Percentiles rank a stretch among this genome's conserved stretches.
Evolutionary conservation across 768 basidiomycete genomes (phyloP).

Genomic region (Tephrocybe sp.): DNA sequence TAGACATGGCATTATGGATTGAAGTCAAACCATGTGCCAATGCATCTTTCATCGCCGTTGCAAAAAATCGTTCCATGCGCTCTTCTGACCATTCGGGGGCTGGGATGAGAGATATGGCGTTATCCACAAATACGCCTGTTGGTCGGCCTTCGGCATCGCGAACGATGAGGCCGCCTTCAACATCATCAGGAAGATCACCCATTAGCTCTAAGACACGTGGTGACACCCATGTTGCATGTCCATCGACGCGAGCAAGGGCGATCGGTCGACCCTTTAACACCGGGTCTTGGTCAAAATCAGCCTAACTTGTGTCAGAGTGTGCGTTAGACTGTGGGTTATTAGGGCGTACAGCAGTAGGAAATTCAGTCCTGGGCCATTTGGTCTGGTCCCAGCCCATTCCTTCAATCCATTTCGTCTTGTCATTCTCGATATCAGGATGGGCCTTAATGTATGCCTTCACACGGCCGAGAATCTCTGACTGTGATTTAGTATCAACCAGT

Average conservation of each 20-base stretch:
- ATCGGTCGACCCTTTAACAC: slow-evolving; percentile 69
- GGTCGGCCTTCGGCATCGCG: slow-evolving; percentile 61
- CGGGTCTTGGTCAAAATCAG: slow-evolving; percentile 69
- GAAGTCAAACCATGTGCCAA: slow-evolving; percentile 79
- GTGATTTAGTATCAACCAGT: slow-evolving; percentile 54
- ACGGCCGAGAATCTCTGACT: slow-evolving; percentile 61
- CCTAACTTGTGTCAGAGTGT: slow-evolving; percentile 34
- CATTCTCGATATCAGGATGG: slow-evolving; percentile 52
- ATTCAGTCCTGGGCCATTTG: slow-evolving; percentile 57
- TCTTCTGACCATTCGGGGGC: slow-evolving; percentile 62
- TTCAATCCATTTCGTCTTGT: slow-evolving; percentile 66
- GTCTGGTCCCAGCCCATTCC: slow-evolving; percentile 97
- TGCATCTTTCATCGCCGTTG: slow-evolving; percentile 64
- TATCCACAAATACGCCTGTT: slow-evolving; percentile 84
- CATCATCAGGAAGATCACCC: slow-evolving; percentile 52
- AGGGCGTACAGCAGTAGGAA: slow-evolving; percentile 66
- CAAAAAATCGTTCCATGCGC: slow-evolving; percentile 56
- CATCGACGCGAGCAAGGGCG: slow-evolving; percentile 73
- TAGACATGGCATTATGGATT: slow-evolving; percentile 77
- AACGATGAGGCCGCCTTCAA: slow-evolving; percentile 76
- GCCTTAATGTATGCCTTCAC: slow-evolving; percentile 57
- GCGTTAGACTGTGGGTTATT: neutral
- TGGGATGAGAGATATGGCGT: slow-evolving; percentile 77
- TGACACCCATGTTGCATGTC: slow-evolving; percentile 87
- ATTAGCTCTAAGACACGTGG: slow-evolving; percentile 64